Evolutionary conservation across 345 rosid species (phyloP), one percentile per base, ranked within the genome.

Genomic region (Gynandropsis gynandra): DNA sequence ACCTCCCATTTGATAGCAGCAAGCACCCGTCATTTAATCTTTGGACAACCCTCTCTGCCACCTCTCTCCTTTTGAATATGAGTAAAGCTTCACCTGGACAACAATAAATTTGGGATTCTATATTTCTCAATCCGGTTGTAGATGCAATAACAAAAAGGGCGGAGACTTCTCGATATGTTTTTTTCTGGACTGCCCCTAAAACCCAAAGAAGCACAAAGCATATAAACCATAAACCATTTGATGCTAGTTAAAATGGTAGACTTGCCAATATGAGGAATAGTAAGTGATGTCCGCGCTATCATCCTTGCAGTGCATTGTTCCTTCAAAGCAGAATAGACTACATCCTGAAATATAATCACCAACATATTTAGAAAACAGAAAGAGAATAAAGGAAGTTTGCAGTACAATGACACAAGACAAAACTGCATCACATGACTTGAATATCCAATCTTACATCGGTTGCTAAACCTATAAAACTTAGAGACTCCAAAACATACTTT

Each of bases 1-100:
- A 92, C 97, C 94, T 87, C 65, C 83, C 80, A 72, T 76, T 78
- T 48, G 90, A 68, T 55, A 85, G 81, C 71, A 84, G 27, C 50
- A 92, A 72, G 69, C 95, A 92, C 47, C 73, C 73, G 42, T 75
- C 62, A 12, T 75, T 67, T 62, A 88, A 67, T 65, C 74, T 73
- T 32, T 10, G n/a, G 47, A 81, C 44, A 20, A 66, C 80, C 46
- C 17, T 71, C 74, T 73, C 71, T 34, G 99, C 85, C 9, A 63
- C 75, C 64, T 81, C 83, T 75, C 59, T 81, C 36, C 77, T 70
- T 58, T 67, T 75, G 49, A 92, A 81, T 67, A 83, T 76, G 55
- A 72, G 78, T 66, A 80, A 69, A 54, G 95, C 97, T 72, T 74
- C 77, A 65, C 94, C 99, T 93, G 40, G 52, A 60, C 47, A 43